These are phyloP conservation scores for Gyrodon lividus DNA, from an alignment of 768 basidiomycete genomes.

Conservation along the genomic window DNA sequence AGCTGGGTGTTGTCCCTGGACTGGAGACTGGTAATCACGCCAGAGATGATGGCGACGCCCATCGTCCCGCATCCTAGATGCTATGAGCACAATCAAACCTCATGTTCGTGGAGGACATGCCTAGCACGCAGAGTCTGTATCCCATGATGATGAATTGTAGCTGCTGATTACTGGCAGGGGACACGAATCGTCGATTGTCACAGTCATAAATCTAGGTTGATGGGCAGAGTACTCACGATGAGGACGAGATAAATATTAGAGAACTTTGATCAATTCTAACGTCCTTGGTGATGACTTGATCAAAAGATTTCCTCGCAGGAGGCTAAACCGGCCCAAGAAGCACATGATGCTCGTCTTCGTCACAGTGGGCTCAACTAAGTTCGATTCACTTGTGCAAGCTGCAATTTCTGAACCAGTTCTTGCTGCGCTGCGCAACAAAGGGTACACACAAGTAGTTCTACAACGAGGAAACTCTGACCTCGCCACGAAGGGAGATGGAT, in stretches of 20 bases:
- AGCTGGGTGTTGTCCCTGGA: slow-evolving; percentile 34
- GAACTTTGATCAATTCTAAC: too few species aligned
- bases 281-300: not conserved
- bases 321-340: too few species aligned
- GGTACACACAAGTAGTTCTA: slow-evolving; percentile 61
- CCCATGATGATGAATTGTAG: slow-evolving; percentile 54
- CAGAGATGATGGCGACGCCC: slow-evolving; percentile 94
- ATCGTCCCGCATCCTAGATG: slow-evolving; percentile 92
- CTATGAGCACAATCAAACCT: slow-evolving; percentile 16
- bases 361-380: slow-evolving; percentile 89
- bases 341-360: slow-evolving; percentile 51
- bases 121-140: slow-evolving; percentile 89
- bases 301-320: not conserved
- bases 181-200: not conserved
- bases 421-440: slow-evolving; percentile 46
- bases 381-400: slow-evolving; percentile 68
- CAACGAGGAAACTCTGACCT: slow-evolving; percentile 77
- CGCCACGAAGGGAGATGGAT: slow-evolving; percentile 21
- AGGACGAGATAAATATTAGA: too few species aligned
- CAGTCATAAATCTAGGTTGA: too few species aligned
- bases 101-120: slow-evolving; percentile 32
- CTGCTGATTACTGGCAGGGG: not conserved
- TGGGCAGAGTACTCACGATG: too few species aligned
- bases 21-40: slow-evolving; percentile 83
- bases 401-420: slow-evolving; percentile 61